Percentiles rank a stretch among this genome's conserved stretches.
Evolutionary conservation across 257 asterid genomes (phyloP).

Genomic region (Fraxinus cuspidata): DNA sequence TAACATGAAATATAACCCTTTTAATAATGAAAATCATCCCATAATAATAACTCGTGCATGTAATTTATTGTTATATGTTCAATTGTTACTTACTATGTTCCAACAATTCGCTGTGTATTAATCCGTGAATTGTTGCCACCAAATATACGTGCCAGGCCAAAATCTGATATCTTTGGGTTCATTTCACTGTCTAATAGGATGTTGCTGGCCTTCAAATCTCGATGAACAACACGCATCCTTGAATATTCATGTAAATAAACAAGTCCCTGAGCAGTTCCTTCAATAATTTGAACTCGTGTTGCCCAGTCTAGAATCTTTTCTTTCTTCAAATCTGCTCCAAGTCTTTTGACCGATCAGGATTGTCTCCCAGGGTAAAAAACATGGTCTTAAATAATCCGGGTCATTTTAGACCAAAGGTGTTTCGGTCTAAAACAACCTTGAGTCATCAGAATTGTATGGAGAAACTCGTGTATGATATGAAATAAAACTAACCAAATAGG

Average conservation of each 20-base stretch:
- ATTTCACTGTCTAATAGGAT: conserved; percentile 39
- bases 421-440: neutral
- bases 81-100: conserved; percentile 45
- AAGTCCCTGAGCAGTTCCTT: conserved; percentile 56
- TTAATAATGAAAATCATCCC: neutral
- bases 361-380: neutral
- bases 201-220: conserved; percentile 49
- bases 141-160: conserved; percentile 55
- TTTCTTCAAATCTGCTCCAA: conserved; percentile 26
- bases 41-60: neutral
- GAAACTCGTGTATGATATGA: neutral
- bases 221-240: conserved; percentile 36
- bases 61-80: neutral
- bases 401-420: neutral
- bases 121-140: conserved; percentile 30
- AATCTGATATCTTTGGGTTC: conserved; percentile 55
- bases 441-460: neutral
- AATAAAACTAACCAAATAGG: conserved; percentile 42
- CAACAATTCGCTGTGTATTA: conserved; percentile 38
- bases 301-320: conserved; percentile 35
- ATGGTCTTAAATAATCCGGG: neutral
- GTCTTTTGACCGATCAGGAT: neutral
- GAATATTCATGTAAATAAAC: conserved; percentile 51
- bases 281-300: conserved; percentile 36
- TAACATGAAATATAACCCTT: neutral